Evolutionary conservation across 2,329 filamentous ascomycete genomes (phyloP).

Genomic region (Phialemoniopsis sp.): DNA sequence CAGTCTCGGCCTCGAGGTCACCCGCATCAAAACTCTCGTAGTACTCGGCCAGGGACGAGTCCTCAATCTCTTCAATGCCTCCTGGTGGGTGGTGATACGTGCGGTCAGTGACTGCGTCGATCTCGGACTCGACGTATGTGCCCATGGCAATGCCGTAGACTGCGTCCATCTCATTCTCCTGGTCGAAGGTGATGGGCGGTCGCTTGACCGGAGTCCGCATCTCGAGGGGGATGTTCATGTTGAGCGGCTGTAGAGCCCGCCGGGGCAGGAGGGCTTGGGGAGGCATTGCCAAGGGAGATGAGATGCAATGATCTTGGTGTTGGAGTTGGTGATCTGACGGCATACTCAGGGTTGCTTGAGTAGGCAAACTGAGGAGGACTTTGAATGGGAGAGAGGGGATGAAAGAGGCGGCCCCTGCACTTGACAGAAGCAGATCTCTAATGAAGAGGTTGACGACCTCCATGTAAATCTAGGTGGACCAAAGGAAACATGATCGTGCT

Average conservation of each 20-base stretch:
- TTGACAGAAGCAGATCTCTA: no score
- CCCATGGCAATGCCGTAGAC: constrained; percentile 9
- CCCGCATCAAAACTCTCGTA: background rate
- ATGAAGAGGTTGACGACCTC: no score
- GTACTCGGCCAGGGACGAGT: no score
- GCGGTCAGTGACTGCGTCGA: constrained; percentile 12
- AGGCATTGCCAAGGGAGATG: no score
- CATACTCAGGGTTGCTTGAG: no score
- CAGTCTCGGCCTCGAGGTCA: background rate
- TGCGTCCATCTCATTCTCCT: constrained; percentile 13
- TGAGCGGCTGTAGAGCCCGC: background rate
- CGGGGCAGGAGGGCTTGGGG: background rate
- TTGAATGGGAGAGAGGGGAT: no score
- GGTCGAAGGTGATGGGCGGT: constrained; percentile 11
- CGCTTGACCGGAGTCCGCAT: constrained; percentile 10
- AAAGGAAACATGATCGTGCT: no score
- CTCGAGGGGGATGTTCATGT: constrained; percentile 3
- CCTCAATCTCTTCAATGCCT: background rate
- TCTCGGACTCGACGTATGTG: constrained; percentile 11
- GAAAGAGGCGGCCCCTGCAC: no score
- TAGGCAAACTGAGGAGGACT: no score
- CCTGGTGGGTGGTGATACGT: constrained; percentile 4
- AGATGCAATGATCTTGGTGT: no score
- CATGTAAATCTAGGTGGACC: no score
- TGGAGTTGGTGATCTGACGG: no score